Conservation (phyloP, 202 grass and related monocot genomes). For the Thinopyrum obtusiflorum region DNA sequence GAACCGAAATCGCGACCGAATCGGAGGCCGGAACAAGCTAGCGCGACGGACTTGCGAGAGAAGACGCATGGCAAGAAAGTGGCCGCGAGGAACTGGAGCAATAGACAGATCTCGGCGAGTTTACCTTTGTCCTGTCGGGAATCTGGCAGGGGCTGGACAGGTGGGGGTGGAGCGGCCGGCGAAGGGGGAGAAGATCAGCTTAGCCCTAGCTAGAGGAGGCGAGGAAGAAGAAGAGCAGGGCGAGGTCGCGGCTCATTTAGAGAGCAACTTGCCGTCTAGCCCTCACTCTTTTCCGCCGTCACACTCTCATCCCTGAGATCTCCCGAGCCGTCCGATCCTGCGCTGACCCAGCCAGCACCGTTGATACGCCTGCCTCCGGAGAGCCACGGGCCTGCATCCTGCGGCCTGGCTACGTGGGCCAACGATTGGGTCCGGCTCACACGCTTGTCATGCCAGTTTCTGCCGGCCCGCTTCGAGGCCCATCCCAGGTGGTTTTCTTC, state of each 20-base stretch:
- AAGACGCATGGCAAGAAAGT: neutral
- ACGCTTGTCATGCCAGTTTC: neutral
- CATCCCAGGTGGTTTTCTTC: neutral
- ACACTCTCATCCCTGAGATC: neutral
- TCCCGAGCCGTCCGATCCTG: neutral
- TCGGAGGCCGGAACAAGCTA: neutral
- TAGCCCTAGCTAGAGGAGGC: slow-evolving; percentile 13
- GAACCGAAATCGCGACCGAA: neutral
- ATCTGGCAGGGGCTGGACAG: neutral
- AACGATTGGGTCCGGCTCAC: neutral
- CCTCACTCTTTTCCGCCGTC: neutral
- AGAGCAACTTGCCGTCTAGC: neutral
- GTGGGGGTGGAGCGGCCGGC: neutral
- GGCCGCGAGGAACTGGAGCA: neutral
- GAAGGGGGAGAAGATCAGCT: neutral
- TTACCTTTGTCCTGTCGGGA: slow-evolving; percentile 24
- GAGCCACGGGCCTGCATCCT: neutral
- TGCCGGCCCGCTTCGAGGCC: neutral
- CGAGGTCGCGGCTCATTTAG: neutral
- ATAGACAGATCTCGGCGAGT: neutral
- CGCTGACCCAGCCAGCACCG: neutral
- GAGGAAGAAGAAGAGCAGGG: neutral
- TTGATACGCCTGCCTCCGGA: neutral
- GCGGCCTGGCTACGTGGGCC: neutral
- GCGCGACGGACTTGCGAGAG: neutral